Percentiles rank a stretch among this genome's conserved stretches.
Evolutionary conservation across 371 early-diverging fungal genomes (phyloP).

Genomic region (Syncephalis plumigaleata): DNA sequence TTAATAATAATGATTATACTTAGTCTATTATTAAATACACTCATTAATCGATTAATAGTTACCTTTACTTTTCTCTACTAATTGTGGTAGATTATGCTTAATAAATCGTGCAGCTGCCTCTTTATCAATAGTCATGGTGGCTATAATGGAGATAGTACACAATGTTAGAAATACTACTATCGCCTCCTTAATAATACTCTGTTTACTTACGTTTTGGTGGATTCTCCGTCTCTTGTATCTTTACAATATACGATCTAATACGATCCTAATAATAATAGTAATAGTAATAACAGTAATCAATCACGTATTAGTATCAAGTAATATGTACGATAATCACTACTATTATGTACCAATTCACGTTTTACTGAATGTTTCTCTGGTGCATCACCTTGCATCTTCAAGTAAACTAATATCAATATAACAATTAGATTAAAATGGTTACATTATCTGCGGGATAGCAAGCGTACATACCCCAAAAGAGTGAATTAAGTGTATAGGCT

Average conservation of each 20-base stretch:
- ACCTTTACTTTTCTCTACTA: neutral
- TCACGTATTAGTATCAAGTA: neutral
- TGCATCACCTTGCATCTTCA: neutral
- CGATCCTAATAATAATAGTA: neutral
- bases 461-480: neutral
- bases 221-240: neutral
- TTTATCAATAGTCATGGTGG: neutral
- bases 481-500: neutral
- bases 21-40: too few species aligned
- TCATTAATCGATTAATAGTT: too few species aligned
- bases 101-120: constrained; percentile 1
- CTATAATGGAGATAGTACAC: neutral
- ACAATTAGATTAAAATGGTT: too few species aligned
- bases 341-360: neutral
- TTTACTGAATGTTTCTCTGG: neutral
- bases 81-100: neutral
- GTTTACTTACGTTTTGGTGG: neutral
- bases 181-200: neutral
- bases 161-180: neutral
- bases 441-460: too few species aligned
- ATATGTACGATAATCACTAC: too few species aligned
- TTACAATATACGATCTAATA: neutral
- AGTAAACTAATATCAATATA: neutral
- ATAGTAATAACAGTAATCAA: neutral
- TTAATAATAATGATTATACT: too few species aligned